Percentiles rank a stretch among this genome's conserved stretches.
These are phyloP conservation scores for Austroboletus niveus DNA, from an alignment of 1,284 basidiomycete genomes.

Conservation along the genomic window DNA sequence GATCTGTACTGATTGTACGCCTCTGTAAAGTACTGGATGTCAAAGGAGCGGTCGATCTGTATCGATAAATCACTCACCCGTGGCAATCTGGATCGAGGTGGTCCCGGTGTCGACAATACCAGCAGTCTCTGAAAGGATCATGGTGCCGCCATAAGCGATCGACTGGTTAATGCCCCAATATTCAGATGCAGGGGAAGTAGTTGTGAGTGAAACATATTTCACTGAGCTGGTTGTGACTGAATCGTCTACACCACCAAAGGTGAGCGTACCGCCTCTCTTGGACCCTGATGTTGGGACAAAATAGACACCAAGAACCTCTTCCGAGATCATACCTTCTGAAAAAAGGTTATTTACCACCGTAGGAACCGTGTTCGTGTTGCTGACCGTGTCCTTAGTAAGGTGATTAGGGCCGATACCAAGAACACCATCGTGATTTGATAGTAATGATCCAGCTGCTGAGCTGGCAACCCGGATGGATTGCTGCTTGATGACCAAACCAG, in stretches of 20 bases:
- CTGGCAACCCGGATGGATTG: conserved; percentile 57
- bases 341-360: conserved; percentile 46
- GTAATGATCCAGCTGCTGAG: conserved; percentile 38
- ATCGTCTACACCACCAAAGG: too few species aligned
- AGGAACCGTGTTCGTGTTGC: conserved; percentile 38
- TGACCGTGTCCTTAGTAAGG: conserved; percentile 46
- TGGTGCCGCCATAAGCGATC: too few species aligned
- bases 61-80: conserved; percentile 22
- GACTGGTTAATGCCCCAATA: too few species aligned
- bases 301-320: too few species aligned
- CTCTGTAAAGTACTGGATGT: conserved; percentile 27
- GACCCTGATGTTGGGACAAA: too few species aligned
- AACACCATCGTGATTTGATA: conserved; percentile 51
- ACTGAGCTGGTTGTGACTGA: too few species aligned
- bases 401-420: conserved; percentile 56
- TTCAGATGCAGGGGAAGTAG: too few species aligned
- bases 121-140: too few species aligned
- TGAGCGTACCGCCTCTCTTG: too few species aligned
- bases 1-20: conserved; percentile 49
- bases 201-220: too few species aligned
- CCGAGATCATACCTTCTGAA: conserved; percentile 41
- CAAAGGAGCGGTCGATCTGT: too few species aligned
- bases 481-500: conserved; percentile 45
- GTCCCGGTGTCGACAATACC: too few species aligned
- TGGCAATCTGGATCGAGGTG: conserved; percentile 42